phyloP scores from a whole-genome alignment of 2,329 filamentous ascomycete genomes.

The Phyllosticta capitalensis region DNA sequence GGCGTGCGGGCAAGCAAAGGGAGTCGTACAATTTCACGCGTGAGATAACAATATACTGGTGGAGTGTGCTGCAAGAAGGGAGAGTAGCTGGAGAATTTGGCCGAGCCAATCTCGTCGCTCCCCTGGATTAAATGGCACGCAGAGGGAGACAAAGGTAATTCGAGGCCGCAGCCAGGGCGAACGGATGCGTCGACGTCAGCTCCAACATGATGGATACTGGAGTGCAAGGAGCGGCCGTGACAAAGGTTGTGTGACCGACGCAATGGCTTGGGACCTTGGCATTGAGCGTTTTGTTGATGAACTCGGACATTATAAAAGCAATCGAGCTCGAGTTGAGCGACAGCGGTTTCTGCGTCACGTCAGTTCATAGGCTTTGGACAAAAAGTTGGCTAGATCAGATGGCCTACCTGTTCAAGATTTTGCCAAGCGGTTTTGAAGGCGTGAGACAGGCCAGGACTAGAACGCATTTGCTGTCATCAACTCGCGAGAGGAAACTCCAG shows the following conservation, averaged over 20 bases:
- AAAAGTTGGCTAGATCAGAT: not conserved
- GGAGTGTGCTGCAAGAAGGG: not conserved
- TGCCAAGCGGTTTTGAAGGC: not conserved
- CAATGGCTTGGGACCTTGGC: not conserved
- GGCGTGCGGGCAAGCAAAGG: not conserved
- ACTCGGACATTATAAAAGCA: not conserved
- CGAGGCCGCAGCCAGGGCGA: not conserved
- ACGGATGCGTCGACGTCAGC: slow-evolving; percentile 1
- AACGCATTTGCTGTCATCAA: not conserved
- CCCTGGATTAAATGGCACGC: not conserved
- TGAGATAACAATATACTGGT: not conserved
- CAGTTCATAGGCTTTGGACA: not conserved
- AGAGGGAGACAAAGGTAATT: not conserved
- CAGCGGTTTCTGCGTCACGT: not conserved
- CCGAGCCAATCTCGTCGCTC: not conserved
- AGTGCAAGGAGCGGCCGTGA: not conserved
- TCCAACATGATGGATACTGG: not conserved
- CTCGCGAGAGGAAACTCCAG: not conserved
- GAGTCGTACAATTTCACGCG: not conserved
- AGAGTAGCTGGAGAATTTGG: not conserved
- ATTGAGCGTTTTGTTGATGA: not conserved
- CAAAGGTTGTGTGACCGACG: slow-evolving; percentile 3
- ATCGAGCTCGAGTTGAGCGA: not conserved
- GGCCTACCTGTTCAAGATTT: not conserved
- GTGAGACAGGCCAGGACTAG: not conserved